phyloP scores from a whole-genome alignment of 371 early-diverging fungal species.

The Circinella minor region DNA sequence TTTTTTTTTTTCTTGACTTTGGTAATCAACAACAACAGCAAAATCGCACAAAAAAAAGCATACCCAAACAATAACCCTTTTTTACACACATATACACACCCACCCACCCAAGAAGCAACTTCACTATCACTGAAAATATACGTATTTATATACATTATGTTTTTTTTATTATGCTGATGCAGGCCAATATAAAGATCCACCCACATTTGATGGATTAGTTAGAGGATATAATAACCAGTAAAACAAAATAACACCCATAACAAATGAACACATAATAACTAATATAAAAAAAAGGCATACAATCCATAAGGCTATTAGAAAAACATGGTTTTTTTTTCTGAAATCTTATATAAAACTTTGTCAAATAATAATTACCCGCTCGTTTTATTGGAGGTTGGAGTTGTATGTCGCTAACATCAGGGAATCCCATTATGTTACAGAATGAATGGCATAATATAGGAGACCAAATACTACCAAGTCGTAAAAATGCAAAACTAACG shows the following conservation, averaged over 20 bases:
- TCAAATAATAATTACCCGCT: slow-evolving; percentile 22
- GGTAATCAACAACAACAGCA: too few relatives aligned
- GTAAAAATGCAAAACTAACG: slow-evolving; percentile 60
- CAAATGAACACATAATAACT: slow-evolving; percentile 20
- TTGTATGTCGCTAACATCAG: slow-evolving; percentile 42
- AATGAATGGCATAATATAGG: slow-evolving; percentile 61
- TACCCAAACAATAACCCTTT: not conserved
- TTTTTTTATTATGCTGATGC: not conserved
- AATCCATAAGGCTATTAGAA: too few relatives aligned
- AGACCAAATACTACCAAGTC: slow-evolving; percentile 48
- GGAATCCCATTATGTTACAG: slow-evolving; percentile 74
- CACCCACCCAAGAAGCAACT: not conserved
- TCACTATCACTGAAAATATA: not conserved
- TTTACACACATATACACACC: not conserved
- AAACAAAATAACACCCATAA: slow-evolving; percentile 14
- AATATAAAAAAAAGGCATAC: not conserved
- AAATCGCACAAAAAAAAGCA: not conserved
- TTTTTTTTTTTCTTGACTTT: not conserved
- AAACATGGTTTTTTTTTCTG: not conserved
- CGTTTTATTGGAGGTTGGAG: slow-evolving; percentile 16
- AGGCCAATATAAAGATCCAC: slow-evolving; percentile 24
- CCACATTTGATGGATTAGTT: slow-evolving; percentile 16
- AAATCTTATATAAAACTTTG: not conserved
- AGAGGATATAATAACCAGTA: slow-evolving; percentile 19
- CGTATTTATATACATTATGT: not conserved